A percentile compares a stretch with the other conserved stretches of the same genome.
These are phyloP conservation scores for Thielaviopsis euricoi DNA, from an alignment of 2,329 filamentous ascomycete species.

Conservation along the genomic window DNA sequence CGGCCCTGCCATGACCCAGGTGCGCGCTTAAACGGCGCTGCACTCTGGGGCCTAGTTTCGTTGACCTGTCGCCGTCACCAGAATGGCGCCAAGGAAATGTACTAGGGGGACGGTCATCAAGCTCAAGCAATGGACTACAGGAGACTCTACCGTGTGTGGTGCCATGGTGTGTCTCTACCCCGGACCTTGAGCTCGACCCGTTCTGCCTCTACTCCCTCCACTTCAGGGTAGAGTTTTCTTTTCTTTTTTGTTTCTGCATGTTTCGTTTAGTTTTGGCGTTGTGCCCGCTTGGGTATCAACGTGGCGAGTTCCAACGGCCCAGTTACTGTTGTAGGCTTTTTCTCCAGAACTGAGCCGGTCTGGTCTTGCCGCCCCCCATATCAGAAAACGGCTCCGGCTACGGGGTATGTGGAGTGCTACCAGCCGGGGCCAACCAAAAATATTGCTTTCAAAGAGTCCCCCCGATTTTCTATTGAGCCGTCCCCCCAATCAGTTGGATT, in stretches of 20 bases:
- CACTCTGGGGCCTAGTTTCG: not conserved
- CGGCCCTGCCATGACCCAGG: slow-evolving; percentile 40
- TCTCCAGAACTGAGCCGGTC: not conserved
- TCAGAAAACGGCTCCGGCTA: not conserved
- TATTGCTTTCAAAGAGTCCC: no score
- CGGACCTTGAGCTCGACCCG: not conserved
- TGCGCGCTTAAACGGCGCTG: slow-evolving; percentile 28
- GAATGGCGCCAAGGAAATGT: not conserved
- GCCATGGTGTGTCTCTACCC: not conserved
- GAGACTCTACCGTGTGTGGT: not conserved
- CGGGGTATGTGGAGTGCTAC: not conserved
- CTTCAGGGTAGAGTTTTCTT: not conserved
- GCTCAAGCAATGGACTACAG: not conserved
- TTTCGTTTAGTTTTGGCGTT: no score
- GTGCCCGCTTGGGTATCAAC: no score
- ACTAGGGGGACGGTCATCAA: not conserved
- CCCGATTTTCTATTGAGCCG: not conserved
- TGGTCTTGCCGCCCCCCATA: not conserved
- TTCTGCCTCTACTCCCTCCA: slow-evolving; percentile 36
- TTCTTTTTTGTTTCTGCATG: not conserved
- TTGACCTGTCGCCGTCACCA: not conserved
- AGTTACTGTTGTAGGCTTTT: no score
- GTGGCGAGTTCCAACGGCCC: no score
- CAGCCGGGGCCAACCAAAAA: not conserved
- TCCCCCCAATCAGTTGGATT: not conserved